Conservation (phyloP, 768 basidiomycete genomes). For the Pulveroboletus sp. region DNA sequence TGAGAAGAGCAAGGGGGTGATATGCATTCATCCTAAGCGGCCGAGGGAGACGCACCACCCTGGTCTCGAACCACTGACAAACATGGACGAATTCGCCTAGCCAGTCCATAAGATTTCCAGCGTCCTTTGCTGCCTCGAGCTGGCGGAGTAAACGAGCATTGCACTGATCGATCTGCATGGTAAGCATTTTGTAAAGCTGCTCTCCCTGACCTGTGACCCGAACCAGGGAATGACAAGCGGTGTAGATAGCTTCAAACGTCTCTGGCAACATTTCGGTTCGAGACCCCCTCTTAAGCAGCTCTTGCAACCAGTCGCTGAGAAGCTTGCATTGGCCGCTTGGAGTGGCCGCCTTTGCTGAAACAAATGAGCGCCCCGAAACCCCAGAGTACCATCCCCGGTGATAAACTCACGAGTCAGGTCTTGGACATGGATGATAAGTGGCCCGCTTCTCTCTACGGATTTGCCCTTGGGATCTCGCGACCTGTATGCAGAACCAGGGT, state of each 20-base stretch:
- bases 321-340: constrained; percentile 24
- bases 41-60: constrained; percentile 48
- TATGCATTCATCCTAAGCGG: background rate
- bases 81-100: constrained; percentile 50
- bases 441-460: constrained; percentile 29
- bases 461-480: constrained; percentile 34
- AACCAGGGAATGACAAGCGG: constrained; percentile 56
- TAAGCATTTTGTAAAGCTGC: constrained; percentile 55
- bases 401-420: constrained; percentile 38
- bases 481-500: constrained; percentile 66
- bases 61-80: constrained; percentile 63
- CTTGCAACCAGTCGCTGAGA: constrained; percentile 37
- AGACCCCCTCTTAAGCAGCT: constrained; percentile 38
- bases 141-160: constrained; percentile 38
- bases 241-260: constrained; percentile 58
- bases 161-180: constrained; percentile 58
- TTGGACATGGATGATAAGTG: constrained; percentile 47
- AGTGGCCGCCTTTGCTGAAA: constrained; percentile 8
- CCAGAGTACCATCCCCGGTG: background rate
- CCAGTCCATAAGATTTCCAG: constrained; percentile 46
- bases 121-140: constrained; percentile 28
- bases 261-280: constrained; percentile 34
- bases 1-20: constrained; percentile 22
- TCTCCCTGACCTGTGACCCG: constrained; percentile 52
- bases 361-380: background rate